Evolutionary conservation across 1,139 yeast species (phyloP).

Genomic region (Groenewaldozyma sp.): DNA sequence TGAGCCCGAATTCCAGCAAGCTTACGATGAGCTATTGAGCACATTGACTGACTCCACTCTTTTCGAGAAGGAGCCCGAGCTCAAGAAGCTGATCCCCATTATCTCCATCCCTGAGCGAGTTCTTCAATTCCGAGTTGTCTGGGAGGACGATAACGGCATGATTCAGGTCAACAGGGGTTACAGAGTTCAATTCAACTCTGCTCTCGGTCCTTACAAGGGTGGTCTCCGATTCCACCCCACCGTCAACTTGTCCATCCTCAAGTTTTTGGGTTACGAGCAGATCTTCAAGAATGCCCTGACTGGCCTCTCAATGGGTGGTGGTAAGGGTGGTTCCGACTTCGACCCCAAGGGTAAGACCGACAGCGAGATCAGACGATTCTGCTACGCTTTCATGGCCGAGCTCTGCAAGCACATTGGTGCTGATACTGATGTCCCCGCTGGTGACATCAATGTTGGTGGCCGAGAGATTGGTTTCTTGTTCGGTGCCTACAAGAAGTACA

Average conservation of each 20-base stretch:
- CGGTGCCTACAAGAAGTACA: conserved; percentile 92
- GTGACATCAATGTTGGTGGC: conserved; percentile 92
- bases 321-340: conserved; percentile 98
- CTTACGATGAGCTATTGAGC: conserved; percentile 83
- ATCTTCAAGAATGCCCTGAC: conserved; percentile 97
- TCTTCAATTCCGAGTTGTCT: conserved; percentile 90
- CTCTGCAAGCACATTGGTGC: conserved; percentile 93
- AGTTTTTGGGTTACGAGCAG: conserved; percentile 96
- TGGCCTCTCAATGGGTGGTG: conserved; percentile 98
- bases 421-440: conserved; percentile 97
- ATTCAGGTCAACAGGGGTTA: conserved; percentile 93
- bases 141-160: conserved; percentile 94
- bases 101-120: conserved; percentile 94
- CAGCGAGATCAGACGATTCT: conserved; percentile 91
- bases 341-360: conserved; percentile 94
- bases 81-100: conserved; percentile 80
- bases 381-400: conserved; percentile 92
- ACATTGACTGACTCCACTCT: conserved; percentile 88
- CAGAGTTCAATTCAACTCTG: conserved; percentile 98
- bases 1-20: conserved; percentile 99
- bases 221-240: conserved; percentile 98
- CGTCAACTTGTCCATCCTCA: conserved; percentile 87
- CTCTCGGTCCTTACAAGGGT: conserved; percentile 98
- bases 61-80: conserved; percentile 81
- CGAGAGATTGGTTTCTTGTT: conserved; percentile 88